Conservation (phyloP, 768 basidiomycete genomes). For the Phanerochaete carnosa region DNA sequence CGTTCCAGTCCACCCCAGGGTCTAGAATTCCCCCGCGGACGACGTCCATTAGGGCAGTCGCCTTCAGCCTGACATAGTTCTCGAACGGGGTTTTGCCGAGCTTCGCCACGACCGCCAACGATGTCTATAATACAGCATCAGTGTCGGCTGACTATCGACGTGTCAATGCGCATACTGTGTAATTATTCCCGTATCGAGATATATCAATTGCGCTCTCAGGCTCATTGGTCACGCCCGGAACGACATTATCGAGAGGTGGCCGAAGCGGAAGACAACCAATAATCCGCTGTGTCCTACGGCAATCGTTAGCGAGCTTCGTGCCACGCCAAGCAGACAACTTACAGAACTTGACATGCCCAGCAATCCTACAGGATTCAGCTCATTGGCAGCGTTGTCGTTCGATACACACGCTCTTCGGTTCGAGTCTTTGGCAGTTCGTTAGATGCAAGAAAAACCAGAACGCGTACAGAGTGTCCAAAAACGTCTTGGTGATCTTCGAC, state of each 20-base stretch:
- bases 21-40: conserved; percentile 80
- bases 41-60: conserved; percentile 60
- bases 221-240: conserved; percentile 79
- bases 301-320: neutral
- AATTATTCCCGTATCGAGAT: conserved; percentile 69
- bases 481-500: conserved; percentile 75
- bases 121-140: conserved; percentile 39
- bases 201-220: conserved; percentile 76
- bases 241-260: conserved; percentile 63
- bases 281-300: conserved; percentile 77
- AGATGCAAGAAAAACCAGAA: conserved; percentile 78
- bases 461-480: conserved; percentile 81
- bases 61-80: conserved; percentile 80
- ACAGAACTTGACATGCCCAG: conserved; percentile 65
- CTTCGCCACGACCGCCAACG: conserved; percentile 75
- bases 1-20: conserved; percentile 87
- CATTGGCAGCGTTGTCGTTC: conserved; percentile 25
- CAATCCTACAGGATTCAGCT: conserved; percentile 51
- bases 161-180: conserved; percentile 39
- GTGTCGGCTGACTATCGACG: neutral
- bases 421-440: conserved; percentile 55
- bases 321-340: conserved; percentile 23
- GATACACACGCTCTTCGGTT: conserved; percentile 34
- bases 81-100: conserved; percentile 89
- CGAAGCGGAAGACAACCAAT: conserved; percentile 86